Conservation (phyloP, 2,329 filamentous ascomycete genomes). For the Westerdykella ornata region DNA sequence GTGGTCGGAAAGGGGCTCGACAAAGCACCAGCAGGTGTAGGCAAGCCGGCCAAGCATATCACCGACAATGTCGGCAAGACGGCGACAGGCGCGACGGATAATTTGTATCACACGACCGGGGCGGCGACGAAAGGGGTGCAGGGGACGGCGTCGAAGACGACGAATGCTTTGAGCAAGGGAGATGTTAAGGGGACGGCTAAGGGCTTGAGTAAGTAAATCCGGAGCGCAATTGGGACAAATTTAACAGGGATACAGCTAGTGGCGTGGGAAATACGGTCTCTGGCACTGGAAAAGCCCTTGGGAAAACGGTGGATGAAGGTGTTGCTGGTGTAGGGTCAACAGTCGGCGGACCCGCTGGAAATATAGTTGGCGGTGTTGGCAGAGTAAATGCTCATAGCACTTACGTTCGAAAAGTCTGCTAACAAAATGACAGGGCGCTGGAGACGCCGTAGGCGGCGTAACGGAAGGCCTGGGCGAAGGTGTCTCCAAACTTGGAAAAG, state of each 20-base stretch:
- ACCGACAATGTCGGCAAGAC: slow-evolving; percentile 40
- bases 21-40: slow-evolving; percentile 28
- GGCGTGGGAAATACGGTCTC: slow-evolving; percentile 37
- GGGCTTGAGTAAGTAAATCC: slow-evolving; percentile 25
- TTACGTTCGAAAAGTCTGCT: neutral
- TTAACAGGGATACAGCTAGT: slow-evolving; percentile 13
- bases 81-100: slow-evolving; percentile 35
- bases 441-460: slow-evolving; percentile 38
- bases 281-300: slow-evolving; percentile 29
- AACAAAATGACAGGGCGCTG: slow-evolving; percentile 21
- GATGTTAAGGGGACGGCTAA: slow-evolving; percentile 37
- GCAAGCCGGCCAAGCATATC: slow-evolving; percentile 37
- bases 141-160: slow-evolving; percentile 41
- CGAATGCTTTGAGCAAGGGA: slow-evolving; percentile 38
- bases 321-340: slow-evolving; percentile 36
- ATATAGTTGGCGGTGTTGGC: slow-evolving; percentile 39
- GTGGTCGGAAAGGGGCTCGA: slow-evolving; percentile 35
- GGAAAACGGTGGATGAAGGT: slow-evolving; percentile 32
- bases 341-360: slow-evolving; percentile 37
- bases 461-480: slow-evolving; percentile 42
- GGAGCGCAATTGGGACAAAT: slow-evolving; percentile 5
- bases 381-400: slow-evolving; percentile 16
- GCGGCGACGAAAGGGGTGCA: slow-evolving; percentile 39
- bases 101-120: slow-evolving; percentile 38
- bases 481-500: slow-evolving; percentile 41